Base-by-base conservation (phyloP, 768 basidiomycete species). In the Tricholoma flavovirens region DNA sequence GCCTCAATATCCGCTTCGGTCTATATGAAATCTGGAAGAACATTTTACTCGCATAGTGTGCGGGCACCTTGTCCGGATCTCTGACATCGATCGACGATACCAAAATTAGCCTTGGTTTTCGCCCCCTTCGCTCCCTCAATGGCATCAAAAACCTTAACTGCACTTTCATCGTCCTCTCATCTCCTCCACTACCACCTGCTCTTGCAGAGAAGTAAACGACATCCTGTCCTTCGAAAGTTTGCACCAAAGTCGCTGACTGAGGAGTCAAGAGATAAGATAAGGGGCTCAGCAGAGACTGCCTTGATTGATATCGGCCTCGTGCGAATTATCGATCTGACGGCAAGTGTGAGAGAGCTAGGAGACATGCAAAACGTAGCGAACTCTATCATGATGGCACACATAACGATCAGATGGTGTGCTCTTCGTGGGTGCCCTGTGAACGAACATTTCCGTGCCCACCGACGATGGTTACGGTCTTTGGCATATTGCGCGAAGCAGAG, bases 61-160 rank as follows among this genome's bases (percentile, higher is more conserved):
- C 68, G 10, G 82, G 82, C 4, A 78, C 67, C 59, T 73, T 75
- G 12, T 75, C 71, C 14, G 74, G 75, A 60, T 84, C 73, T 32
- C 85, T 70, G 0, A 82, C 64, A 63, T 87, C 84, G 15, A 84
- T 68, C 1, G 81, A 80, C 17, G 83, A 84, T 32, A 88, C 80
- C 54, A 84, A 65, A 38, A 87, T 74, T 51, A 87, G 64, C 53
- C 82, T 67, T 32, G 83, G 83, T 57, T 77, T 78, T n/a, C 61
- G 53, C 1, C 73, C n/a, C 74, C 45, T 76, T 61, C 2, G 83
- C 71, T 0, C 46, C 69, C 64, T 87, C 86, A 51, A 88, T 72
- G 0, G 84, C 86, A 63, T 88, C 86, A 62, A 83, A 87, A 2
- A 86, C 78, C 68, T 87, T 88, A 35, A 88, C 59, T 0, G 84